A percentile compares a stretch with the other conserved stretches of the same genome.
phyloP scores from a whole-genome alignment of 306 rosid species.

The Pterocarpus macrocarpus region DNA sequence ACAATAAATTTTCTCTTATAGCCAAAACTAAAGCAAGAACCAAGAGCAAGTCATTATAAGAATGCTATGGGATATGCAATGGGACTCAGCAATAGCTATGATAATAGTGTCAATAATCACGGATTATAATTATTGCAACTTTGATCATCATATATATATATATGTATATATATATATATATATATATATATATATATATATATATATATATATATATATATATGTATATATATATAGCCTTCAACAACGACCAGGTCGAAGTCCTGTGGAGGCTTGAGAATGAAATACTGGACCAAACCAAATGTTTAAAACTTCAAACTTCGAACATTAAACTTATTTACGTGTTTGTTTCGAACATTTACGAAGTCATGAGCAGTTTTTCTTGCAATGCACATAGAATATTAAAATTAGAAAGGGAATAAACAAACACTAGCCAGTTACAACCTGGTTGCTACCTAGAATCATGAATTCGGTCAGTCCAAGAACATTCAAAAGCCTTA shows the following conservation, averaged over 20 bases:
- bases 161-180: too few species aligned
- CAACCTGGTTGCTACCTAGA: slow-evolving; percentile 9
- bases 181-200: too few species aligned
- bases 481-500: background rate
- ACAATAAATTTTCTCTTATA: background rate
- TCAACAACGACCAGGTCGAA: background rate
- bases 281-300: background rate
- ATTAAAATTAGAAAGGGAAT: background rate
- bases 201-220: too few species aligned
- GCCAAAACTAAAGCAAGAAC: background rate
- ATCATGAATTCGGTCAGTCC: background rate
- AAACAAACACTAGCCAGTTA: slow-evolving; percentile 5
- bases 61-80: background rate
- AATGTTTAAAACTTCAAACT: background rate
- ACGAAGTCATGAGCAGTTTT: background rate
- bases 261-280: background rate
- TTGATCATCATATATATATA: background rate
- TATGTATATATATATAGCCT: background rate
- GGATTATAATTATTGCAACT: too few species aligned
- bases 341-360: slow-evolving; percentile 16
- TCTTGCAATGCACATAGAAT: background rate
- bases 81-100: background rate
- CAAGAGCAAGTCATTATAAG: background rate
- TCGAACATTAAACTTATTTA: background rate
- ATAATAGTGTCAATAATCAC: background rate